Evolutionary conservation across 1,284 basidiomycete species (phyloP).

Genomic region (Golubevia pallescens): DNA sequence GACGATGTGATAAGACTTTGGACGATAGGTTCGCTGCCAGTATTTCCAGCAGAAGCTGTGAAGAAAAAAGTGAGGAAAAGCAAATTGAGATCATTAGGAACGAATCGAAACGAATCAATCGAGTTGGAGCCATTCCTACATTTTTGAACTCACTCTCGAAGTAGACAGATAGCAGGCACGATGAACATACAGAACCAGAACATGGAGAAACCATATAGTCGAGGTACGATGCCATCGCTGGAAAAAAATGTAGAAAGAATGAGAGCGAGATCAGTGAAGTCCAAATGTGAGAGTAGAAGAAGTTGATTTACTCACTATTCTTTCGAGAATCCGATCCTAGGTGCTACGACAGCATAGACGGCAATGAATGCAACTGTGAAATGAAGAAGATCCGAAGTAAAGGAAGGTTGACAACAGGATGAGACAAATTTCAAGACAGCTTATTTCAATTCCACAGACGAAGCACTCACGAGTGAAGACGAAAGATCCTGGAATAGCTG

Average conservation of each 20-base stretch:
- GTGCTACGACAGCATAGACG: slow-evolving; percentile 85
- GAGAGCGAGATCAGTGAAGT: background rate
- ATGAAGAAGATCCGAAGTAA: background rate
- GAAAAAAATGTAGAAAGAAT: background rate
- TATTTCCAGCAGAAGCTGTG: slow-evolving; percentile 46
- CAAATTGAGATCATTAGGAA: background rate
- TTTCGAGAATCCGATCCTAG: slow-evolving; percentile 82
- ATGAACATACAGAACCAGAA: slow-evolving; percentile 90
- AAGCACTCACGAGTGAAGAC: slow-evolving; percentile 72
- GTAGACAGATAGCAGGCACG: slow-evolving; percentile 84
- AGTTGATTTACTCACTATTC: slow-evolving; percentile 71
- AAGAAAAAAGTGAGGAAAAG: background rate
- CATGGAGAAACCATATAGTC: slow-evolving; percentile 81
- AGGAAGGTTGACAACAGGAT: background rate
- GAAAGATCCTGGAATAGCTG: slow-evolving; percentile 85
- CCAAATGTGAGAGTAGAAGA: background rate
- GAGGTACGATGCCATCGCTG: slow-evolving; percentile 76
- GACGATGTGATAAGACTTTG: slow-evolving; percentile 92
- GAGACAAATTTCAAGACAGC: no score
- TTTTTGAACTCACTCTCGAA: slow-evolving; percentile 76
- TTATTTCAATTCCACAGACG: no score
- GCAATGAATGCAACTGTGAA: slow-evolving; percentile 86
- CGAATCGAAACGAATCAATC: background rate
- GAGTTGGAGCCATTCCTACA: slow-evolving; percentile 83
- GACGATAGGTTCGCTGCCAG: slow-evolving; percentile 77